A percentile compares a stretch with the other conserved stretches of the same genome.
Conservation (phyloP, 768 basidiomycete genomes). For the Russula olivacea region DNA sequence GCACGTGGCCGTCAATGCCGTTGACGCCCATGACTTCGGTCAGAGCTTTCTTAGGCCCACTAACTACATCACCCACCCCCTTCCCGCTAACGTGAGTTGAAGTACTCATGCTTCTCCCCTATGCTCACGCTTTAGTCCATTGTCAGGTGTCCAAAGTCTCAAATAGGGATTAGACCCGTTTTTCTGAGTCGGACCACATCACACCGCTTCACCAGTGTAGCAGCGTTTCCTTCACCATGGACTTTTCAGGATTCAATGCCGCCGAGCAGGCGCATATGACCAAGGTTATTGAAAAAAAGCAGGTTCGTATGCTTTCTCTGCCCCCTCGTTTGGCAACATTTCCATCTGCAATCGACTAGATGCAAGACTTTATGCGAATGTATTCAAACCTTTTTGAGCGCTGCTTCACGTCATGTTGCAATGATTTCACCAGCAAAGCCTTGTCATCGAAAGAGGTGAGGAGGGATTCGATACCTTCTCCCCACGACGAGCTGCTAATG, state of each 20-base stretch:
- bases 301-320: constrained; percentile 45
- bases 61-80: neutral
- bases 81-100: constrained; percentile 6
- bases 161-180: neutral
- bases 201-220: constrained; percentile 1
- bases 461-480: neutral
- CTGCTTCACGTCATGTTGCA: constrained; percentile 92
- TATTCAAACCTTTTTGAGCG: constrained; percentile 93
- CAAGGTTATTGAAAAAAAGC: constrained; percentile 92
- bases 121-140: neutral
- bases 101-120: neutral
- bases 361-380: constrained; percentile 97
- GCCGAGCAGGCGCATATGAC: constrained; percentile 97
- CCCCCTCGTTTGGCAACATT: neutral
- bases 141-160: neutral
- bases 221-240: constrained; percentile 47
- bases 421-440: constrained; percentile 95
- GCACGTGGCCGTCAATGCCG: too few species aligned
- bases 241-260: constrained; percentile 83
- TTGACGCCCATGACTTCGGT: too few species aligned
- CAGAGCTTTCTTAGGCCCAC: neutral
- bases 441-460: constrained; percentile 86
- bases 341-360: constrained; percentile 43
- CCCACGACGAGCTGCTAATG: constrained; percentile 10
- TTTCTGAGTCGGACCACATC: neutral